Evolutionary conservation across 768 basidiomycete genomes (phyloP).

Genomic region (Phaeolepiota aurea): DNA sequence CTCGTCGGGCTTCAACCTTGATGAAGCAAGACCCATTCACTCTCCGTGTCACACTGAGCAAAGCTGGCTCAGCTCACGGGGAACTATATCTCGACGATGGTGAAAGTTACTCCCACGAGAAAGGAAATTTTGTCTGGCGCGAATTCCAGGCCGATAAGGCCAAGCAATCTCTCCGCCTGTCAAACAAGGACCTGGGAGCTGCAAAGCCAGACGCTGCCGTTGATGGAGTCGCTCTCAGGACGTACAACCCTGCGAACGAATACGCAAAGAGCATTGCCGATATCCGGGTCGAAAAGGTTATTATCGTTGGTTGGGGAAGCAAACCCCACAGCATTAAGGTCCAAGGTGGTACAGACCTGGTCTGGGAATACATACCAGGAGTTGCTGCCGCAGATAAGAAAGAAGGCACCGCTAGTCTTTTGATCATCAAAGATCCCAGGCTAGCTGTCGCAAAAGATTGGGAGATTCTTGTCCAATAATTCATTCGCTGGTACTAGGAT

Average conservation of each 20-base stretch:
- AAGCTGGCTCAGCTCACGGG: slow-evolving; percentile 52
- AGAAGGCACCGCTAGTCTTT: slow-evolving; percentile 57
- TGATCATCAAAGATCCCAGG: slow-evolving; percentile 73
- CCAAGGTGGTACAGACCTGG: slow-evolving; percentile 40
- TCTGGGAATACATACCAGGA: slow-evolving; percentile 64
- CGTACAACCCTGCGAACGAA: slow-evolving; percentile 49
- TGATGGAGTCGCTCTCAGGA: slow-evolving; percentile 37
- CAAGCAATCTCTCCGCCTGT: slow-evolving; percentile 33
- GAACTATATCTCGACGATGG: slow-evolving; percentile 97
- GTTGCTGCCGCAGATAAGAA: slow-evolving; percentile 44
- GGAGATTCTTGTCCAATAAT: slow-evolving; percentile 36
- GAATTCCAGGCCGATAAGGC: slow-evolving; percentile 52
- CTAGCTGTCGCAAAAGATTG: slow-evolving; percentile 54
- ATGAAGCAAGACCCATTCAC: slow-evolving; percentile 95
- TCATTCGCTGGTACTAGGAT: no score
- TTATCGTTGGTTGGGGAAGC: slow-evolving; percentile 62
- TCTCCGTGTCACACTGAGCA: slow-evolving; percentile 72
- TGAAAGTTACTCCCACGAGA: slow-evolving; percentile 63
- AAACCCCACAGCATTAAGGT: slow-evolving; percentile 57
- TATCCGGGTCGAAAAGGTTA: slow-evolving; percentile 77
- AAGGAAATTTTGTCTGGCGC: slow-evolving; percentile 83
- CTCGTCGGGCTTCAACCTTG: slow-evolving; percentile 74
- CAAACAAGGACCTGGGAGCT: slow-evolving; percentile 47
- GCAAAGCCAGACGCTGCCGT: slow-evolving; percentile 37
- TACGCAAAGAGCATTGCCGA: slow-evolving; percentile 59